Evolutionary conservation across 2,329 filamentous ascomycete species (phyloP).

Genomic region (Cytospora mali): DNA sequence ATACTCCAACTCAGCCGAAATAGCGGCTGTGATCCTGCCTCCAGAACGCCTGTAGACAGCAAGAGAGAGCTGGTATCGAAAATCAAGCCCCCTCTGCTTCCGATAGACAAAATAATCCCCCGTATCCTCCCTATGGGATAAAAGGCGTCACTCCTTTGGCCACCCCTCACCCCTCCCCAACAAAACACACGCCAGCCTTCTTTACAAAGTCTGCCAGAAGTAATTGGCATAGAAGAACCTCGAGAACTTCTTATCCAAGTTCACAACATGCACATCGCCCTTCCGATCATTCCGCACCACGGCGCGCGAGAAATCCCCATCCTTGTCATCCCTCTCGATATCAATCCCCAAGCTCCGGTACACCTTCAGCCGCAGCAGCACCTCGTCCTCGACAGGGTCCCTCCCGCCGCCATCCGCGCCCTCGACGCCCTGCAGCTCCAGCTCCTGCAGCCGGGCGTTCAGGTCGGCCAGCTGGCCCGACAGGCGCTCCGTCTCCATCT

Average conservation of each 20-base stretch:
- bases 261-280: constrained; percentile 92
- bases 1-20: neutral
- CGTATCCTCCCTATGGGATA: neutral
- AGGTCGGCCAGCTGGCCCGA: constrained; percentile 77
- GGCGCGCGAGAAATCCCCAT: constrained; percentile 82
- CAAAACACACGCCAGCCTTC: constrained; percentile 14
- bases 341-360: constrained; percentile 92
- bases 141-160: neutral
- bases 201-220: constrained; percentile 85
- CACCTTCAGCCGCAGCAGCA: constrained; percentile 78
- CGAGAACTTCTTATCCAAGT: constrained; percentile 90
- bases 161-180: neutral
- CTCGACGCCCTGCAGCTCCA: constrained; percentile 87
- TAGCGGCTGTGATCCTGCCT: neutral
- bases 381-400: constrained; percentile 63
- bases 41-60: constrained; percentile 11
- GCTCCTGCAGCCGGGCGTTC: constrained; percentile 72
- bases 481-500: constrained; percentile 94
- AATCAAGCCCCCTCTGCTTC: neutral
- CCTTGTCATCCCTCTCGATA: constrained; percentile 72
- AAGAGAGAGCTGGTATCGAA: constrained; percentile 1
- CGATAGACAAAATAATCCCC: neutral
- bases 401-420: constrained; percentile 51
- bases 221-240: constrained; percentile 93
- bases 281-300: constrained; percentile 83